Percentiles rank a stretch among this genome's conserved stretches.
phyloP scores from a whole-genome alignment of 192 early-diverging fungal genomes.

The Coemansia sp. region DNA sequence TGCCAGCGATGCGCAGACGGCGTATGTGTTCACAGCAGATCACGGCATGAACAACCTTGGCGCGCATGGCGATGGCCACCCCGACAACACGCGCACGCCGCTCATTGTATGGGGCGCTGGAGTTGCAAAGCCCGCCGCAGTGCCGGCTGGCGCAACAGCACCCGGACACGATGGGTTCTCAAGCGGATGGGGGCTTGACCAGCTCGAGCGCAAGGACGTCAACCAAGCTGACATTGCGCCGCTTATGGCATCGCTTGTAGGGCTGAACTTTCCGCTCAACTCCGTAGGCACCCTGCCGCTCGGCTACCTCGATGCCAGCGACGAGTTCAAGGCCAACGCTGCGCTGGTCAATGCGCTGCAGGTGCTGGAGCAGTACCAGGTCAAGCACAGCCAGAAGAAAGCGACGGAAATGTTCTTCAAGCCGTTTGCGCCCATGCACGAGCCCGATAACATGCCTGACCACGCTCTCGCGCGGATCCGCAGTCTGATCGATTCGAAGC shows the following conservation, averaged over 20 bases:
- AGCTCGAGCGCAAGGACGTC: slow-evolving; percentile 75
- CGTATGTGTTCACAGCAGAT: slow-evolving; percentile 92
- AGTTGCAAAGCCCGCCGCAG: slow-evolving; percentile 57
- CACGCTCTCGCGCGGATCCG: slow-evolving; percentile 61
- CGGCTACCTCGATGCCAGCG: slow-evolving; percentile 69
- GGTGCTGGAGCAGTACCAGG: slow-evolving; percentile 82
- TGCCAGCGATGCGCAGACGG: slow-evolving; percentile 75
- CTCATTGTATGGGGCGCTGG: slow-evolving; percentile 96
- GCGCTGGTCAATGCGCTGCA: slow-evolving; percentile 80
- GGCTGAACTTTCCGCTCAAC: slow-evolving; percentile 87
- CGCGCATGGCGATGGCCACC: slow-evolving; percentile 93
- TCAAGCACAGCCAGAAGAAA: slow-evolving; percentile 83
- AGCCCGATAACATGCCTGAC: slow-evolving; percentile 55
- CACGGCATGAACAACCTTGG: slow-evolving; percentile 96
- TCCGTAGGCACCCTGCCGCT: slow-evolving; percentile 92
- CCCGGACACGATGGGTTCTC: slow-evolving; percentile 81
- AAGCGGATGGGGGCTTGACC: slow-evolving; percentile 65
- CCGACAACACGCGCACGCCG: slow-evolving; percentile 93
- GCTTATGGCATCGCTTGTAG: slow-evolving; percentile 88
- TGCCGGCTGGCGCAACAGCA: slow-evolving; percentile 31
- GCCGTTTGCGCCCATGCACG: slow-evolving; percentile 69
- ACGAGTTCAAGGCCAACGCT: slow-evolving; percentile 74
- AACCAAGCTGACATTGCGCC: slow-evolving; percentile 96
- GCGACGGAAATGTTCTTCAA: slow-evolving; percentile 77
- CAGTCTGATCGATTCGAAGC: slow-evolving; percentile 58